A percentile compares a stretch with the other conserved stretches of the same genome.
phyloP scores from a whole-genome alignment of 108 stramenopile species.

The Parmales sp. region DNA sequence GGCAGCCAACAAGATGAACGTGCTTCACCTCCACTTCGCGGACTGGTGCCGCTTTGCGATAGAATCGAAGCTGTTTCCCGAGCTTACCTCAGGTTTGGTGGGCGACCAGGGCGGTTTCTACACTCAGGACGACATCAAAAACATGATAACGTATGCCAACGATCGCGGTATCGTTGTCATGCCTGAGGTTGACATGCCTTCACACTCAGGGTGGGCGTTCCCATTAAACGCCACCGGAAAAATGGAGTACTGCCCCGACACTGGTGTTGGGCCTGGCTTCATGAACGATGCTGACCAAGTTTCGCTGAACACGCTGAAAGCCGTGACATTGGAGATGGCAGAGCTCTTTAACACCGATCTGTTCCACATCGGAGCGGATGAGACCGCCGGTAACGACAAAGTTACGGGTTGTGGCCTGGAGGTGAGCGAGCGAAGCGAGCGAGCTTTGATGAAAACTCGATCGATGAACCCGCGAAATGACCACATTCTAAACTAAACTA shows the following conservation, averaged over 20 bases:
- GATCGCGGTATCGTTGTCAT: conserved; percentile 16
- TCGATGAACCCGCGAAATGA: too few relatives aligned
- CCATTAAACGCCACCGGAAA: not conserved
- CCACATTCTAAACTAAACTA: too few relatives aligned
- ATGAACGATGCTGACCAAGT: not conserved
- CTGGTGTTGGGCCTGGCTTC: not conserved
- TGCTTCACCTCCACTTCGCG: conserved; percentile 17
- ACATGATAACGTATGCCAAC: conserved; percentile 15
- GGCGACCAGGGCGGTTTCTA: conserved; percentile 4
- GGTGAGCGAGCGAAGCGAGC: too few relatives aligned
- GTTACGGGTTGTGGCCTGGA: too few relatives aligned
- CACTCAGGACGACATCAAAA: conserved; percentile 6
- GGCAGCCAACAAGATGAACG: not conserved
- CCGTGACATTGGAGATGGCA: conserved; percentile 1
- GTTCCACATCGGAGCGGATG: conserved; percentile 21
- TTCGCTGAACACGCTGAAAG: not conserved
- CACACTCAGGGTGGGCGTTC: conserved; percentile 5
- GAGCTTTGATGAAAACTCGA: too few relatives aligned
- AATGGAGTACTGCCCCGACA: not conserved
- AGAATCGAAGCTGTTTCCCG: not conserved
- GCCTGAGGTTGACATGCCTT: conserved; percentile 22
- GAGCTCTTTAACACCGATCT: conserved; percentile 5
- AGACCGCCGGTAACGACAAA: not conserved
- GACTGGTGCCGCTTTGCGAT: conserved; percentile 11
- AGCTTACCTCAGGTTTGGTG: not conserved